A percentile compares a stretch with the other conserved stretches of the same genome.
phyloP scores from a whole-genome alignment of 441 rosid species.

The Geranium incanum region DNA sequence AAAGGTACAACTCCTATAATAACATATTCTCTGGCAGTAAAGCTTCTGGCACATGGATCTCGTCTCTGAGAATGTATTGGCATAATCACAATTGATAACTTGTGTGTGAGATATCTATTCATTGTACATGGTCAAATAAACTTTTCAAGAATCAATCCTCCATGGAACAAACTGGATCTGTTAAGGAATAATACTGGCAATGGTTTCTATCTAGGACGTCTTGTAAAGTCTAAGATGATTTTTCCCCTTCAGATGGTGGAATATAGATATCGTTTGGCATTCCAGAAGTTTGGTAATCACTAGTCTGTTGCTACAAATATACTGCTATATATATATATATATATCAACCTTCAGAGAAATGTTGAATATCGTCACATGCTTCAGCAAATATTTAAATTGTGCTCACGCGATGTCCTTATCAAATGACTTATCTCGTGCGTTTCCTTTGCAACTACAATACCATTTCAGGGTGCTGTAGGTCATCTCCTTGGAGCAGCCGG shows the following conservation, averaged over 20 bases:
- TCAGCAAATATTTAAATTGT: neutral
- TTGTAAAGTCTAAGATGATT: neutral
- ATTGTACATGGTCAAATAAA: neutral
- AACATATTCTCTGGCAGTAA: neutral
- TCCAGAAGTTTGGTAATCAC: neutral
- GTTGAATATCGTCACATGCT: neutral
- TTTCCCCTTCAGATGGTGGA: neutral
- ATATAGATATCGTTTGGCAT: neutral
- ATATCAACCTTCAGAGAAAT: too few species aligned
- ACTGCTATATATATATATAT: too few species aligned
- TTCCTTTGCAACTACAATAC: constrained; percentile 1
- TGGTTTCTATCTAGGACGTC: neutral
- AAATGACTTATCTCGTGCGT: neutral
- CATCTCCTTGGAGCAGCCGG: constrained; percentile 99
- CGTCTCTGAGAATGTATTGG: neutral
- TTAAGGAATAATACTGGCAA: neutral
- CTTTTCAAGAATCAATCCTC: neutral
- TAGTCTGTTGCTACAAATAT: too few species aligned
- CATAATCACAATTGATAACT: neutral
- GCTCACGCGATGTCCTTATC: neutral
- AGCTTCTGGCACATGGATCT: neutral
- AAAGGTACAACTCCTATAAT: constrained; percentile 41
- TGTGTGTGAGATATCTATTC: neutral
- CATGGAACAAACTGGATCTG: neutral
- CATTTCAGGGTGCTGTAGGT: constrained; percentile 73